These are phyloP conservation scores for Fraxinus paxiana DNA, from an alignment of 305 asterid genomes.

Conservation along the genomic window DNA sequence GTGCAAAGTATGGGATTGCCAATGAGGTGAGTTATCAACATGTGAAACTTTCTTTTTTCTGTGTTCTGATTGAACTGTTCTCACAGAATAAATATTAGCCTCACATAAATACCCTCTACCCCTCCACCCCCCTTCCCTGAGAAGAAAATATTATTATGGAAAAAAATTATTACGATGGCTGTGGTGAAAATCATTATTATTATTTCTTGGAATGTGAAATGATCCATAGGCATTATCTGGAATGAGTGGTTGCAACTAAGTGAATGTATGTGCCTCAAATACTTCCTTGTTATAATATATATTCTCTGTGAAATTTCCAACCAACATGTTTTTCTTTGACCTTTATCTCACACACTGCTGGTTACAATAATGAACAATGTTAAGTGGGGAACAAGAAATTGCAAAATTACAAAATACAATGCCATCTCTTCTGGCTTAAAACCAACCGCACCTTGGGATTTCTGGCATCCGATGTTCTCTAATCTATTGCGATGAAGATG, in stretches of 20 bases:
- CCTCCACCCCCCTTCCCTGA: background rate
- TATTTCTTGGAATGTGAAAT: background rate
- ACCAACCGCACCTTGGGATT: background rate
- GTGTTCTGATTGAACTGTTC: conserved; percentile 4
- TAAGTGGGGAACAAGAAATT: background rate
- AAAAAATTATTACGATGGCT: background rate
- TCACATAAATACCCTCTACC: background rate
- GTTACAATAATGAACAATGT: background rate
- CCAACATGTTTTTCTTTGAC: background rate
- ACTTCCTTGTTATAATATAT: background rate
- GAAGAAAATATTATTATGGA: too few species aligned
- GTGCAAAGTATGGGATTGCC: conserved; percentile 87
- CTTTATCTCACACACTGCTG: background rate
- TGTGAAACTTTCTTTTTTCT: background rate
- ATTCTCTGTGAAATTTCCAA: background rate
- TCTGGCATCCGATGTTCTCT: background rate
- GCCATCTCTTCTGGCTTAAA: background rate
- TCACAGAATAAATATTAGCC: background rate
- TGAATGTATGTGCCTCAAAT: background rate
- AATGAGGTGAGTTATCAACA: conserved; percentile 57
- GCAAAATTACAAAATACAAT: background rate
- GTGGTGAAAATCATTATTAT: background rate
- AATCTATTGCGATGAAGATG: background rate
- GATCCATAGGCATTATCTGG: background rate
- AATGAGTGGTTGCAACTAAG: background rate